Base-by-base conservation (phyloP, 306 rosid species). In the Cotoneaster glaucophyllus region DNA sequence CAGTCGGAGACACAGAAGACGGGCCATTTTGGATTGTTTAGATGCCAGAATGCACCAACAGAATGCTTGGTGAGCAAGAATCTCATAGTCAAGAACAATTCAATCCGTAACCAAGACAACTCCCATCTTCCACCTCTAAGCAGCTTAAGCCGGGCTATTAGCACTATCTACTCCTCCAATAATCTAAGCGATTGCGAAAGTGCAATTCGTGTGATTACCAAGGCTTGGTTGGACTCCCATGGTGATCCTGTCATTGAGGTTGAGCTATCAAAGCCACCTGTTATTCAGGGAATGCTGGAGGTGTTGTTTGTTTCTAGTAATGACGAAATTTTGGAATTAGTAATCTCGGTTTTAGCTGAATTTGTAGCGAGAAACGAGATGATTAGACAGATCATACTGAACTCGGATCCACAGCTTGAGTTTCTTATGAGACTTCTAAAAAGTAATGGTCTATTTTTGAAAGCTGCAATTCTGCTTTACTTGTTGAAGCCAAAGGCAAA, bases 381-480 rank as follows among this genome's bases (percentile, higher is more conserved):
- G 61, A 84, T 77, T 64, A 67, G 88, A 48, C 90, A 79, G 69
- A 80, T 88, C 5, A 84, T 91, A 67, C 86, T 91, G 50, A 89
- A 87, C 50, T 86, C 84, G 24, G 97, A 93, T 87, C 96, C 98
- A 63, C 97, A 89, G 75, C 83, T 93, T 39, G 89, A 87, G 77
- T 77, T 83, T 44, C 91, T 91, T 82, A 78, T 88, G 74, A 84
- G 85, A 76, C 91, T 89, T 82, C 76, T 93, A 15, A 90, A 83
- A 84, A 91, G 89, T 71, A 87, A 79, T 74, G 85, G 90, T 71
- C 84, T 93, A 32, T 93, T 93, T 82, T 82, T 93, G 6, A 93
- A 91, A 77, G 91, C 97, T 37, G 90, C 98, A 25, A 82, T 87
- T 76, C 81, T 91, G 66, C 93, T 93, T 59, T 89, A 86, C 83